A percentile compares a stretch with the other conserved stretches of the same genome.
Evolutionary conservation across 176 grass and related monocot genomes (phyloP).

Genomic region (Oryza meyeriana): DNA sequence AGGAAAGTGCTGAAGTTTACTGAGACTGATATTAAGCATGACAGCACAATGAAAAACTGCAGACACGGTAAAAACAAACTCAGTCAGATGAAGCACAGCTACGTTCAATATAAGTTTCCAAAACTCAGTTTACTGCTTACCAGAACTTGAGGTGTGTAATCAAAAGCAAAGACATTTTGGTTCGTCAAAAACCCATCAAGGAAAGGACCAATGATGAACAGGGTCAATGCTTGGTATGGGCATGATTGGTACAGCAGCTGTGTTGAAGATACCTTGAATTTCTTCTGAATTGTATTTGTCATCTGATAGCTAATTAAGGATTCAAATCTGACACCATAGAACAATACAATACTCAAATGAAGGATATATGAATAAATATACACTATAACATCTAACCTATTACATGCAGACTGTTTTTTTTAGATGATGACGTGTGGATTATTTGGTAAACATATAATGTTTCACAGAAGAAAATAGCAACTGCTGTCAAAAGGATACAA

Average conservation of each 20-base stretch:
- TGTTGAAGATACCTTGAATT: slow-evolving; percentile 98
- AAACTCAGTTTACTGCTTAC: slow-evolving; percentile 46
- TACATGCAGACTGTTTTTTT: not conserved
- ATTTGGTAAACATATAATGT: not conserved
- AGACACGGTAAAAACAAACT: slow-evolving; percentile 35
- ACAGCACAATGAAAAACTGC: slow-evolving; percentile 95
- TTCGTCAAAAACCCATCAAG: slow-evolving; percentile 94
- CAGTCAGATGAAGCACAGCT: slow-evolving; percentile 26
- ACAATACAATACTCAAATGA: not conserved
- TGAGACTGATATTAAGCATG: slow-evolving; percentile 94
- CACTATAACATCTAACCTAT: not conserved
- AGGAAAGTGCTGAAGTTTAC: slow-evolving; percentile 99
- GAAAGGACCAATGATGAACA: slow-evolving; percentile 80
- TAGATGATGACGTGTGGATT: not conserved
- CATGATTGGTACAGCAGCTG: slow-evolving; percentile 95
- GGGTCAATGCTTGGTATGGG: slow-evolving; percentile 90
- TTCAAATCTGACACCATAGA: slow-evolving; percentile 22
- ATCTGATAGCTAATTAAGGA: slow-evolving; percentile 88
- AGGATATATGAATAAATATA: not conserved
- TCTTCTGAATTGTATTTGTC: slow-evolving; percentile 99
- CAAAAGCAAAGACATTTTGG: slow-evolving; percentile 90
- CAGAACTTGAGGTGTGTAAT: slow-evolving; percentile 93
- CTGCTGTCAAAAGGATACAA: slow-evolving; percentile 82
- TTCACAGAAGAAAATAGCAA: slow-evolving; percentile 5
- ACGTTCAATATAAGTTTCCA: not conserved